These are phyloP conservation scores for Amphicarpaea edgeworthii DNA, from an alignment of 306 rosid species.

Conservation along the genomic window DNA sequence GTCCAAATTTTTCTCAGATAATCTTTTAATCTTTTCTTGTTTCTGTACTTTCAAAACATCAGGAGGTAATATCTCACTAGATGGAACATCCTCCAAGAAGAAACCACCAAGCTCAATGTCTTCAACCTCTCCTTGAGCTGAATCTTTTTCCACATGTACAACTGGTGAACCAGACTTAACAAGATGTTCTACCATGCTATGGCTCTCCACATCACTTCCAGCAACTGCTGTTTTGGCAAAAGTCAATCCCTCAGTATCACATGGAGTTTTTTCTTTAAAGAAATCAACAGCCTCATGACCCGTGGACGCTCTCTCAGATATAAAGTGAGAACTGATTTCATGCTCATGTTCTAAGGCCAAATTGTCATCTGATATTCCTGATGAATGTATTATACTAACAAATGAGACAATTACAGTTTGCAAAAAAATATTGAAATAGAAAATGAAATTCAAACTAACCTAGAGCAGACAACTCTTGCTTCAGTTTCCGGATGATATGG, in stretches of 20 bases:
- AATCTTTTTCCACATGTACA: constrained; percentile 54
- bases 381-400: constrained; percentile 40
- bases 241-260: constrained; percentile 48
- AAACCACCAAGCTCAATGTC: constrained; percentile 87
- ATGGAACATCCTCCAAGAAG: constrained; percentile 69
- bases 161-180: constrained; percentile 43
- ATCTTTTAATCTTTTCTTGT: constrained; percentile 69
- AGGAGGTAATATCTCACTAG: constrained; percentile 57
- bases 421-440: constrained; percentile 43
- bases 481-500: constrained; percentile 72
- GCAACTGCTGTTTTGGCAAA: constrained; percentile 51
- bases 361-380: constrained; percentile 78
- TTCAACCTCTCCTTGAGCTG: constrained; percentile 58
- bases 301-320: constrained; percentile 51
- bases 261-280: constrained; percentile 40
- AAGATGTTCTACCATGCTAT: constrained; percentile 49
- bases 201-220: constrained; percentile 47
- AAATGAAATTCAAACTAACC: constrained; percentile 57
- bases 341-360: constrained; percentile 72
- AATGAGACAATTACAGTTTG: constrained; percentile 27
- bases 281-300: constrained; percentile 47
- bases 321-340: constrained; percentile 57
- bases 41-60: constrained; percentile 68
- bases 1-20: constrained; percentile 74
- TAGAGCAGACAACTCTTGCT: constrained; percentile 77